Evolutionary conservation across 2,329 filamentous ascomycete genomes (phyloP), one percentile per base, ranked within the genome.

Genomic region (Trichoderma koningiopsis): DNA sequence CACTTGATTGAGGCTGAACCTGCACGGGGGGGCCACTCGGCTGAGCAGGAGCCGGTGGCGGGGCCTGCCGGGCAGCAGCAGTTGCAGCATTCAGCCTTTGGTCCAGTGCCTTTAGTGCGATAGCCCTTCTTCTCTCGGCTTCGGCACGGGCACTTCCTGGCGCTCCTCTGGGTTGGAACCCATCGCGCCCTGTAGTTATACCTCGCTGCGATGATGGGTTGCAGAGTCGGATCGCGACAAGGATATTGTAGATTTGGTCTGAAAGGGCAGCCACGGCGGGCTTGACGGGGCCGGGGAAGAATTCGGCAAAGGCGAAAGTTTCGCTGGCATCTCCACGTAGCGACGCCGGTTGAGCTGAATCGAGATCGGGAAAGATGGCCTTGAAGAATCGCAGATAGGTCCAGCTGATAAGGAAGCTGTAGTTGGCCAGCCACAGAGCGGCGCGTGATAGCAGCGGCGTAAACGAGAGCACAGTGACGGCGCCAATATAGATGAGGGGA

Each of bases 371-470:
- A 76, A 91, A 90, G 70, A 90, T 87, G 68, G 85, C 82, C 82
- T 97, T 97, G 85, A 93, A 97, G 85, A 98, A 99, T 73, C 96
- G 93, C 22, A 99, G 89, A 80, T 98, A 98, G 55, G 92, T 93
- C 95, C 95, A 99, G 79, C 93, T 94, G 13, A 90, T 91, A 71
- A 97, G 79, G 79, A 99, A 92, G 70, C 93, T 94, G 74, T 91
- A 91, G 79, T 92, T 84, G 64, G 92, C 89, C 70, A 97, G 87
- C 77, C 96, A 88, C 72, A 94, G 85, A 57, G 93, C 91, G 24
- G 93, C 93, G 76, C 90, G 88, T n/a, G 85, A 83, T 53, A 88
- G 81, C 52, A 88, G 78, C 27, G 87, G 87, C 19, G 87, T 88
- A 58, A 89, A 76, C 68, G 85, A 82, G 47, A 88, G 83, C 40